These are phyloP conservation scores for Rhynchospora tenuis DNA, from an alignment of 176 grass and related monocot genomes.

Conservation along the genomic window DNA sequence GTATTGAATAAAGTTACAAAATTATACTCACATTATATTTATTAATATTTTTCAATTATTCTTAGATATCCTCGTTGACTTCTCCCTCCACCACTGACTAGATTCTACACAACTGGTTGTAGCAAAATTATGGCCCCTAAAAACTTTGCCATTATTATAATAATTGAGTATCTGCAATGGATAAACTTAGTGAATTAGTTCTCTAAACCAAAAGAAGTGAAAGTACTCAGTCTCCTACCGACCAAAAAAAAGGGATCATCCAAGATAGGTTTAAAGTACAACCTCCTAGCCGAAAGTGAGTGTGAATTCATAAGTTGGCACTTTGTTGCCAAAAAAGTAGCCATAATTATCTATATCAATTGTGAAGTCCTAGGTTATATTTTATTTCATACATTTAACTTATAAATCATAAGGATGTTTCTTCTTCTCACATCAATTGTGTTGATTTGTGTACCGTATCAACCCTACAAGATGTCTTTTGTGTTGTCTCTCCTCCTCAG, in stretches of 20 bases:
- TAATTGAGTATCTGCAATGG: neutral
- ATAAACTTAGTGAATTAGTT: neutral
- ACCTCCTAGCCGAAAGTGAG: conserved; percentile 12
- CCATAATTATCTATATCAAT: neutral
- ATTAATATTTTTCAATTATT: neutral
- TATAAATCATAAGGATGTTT: conserved; percentile 3
- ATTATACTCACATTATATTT: neutral
- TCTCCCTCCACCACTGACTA: neutral
- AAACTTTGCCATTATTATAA: neutral
- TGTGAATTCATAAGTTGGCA: conserved; percentile 23
- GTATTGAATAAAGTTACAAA: neutral
- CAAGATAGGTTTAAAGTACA: conserved; percentile 1
- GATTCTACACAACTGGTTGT: neutral
- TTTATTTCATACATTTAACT: neutral
- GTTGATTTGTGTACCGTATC: conserved; percentile 18
- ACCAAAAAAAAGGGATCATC: neutral
- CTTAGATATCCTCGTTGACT: neutral
- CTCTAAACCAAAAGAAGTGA: neutral
- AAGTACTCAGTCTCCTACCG: neutral
- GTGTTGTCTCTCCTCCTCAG: conserved; percentile 10
- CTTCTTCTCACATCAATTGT: conserved; percentile 8
- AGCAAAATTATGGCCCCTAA: neutral
- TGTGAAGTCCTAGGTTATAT: conserved; percentile 2
- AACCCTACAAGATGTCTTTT: conserved; percentile 21
- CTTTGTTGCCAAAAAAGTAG: neutral